phyloP scores from a whole-genome alignment of 2,329 filamentous ascomycete genomes.

The Trichoderma harzianum region DNA sequence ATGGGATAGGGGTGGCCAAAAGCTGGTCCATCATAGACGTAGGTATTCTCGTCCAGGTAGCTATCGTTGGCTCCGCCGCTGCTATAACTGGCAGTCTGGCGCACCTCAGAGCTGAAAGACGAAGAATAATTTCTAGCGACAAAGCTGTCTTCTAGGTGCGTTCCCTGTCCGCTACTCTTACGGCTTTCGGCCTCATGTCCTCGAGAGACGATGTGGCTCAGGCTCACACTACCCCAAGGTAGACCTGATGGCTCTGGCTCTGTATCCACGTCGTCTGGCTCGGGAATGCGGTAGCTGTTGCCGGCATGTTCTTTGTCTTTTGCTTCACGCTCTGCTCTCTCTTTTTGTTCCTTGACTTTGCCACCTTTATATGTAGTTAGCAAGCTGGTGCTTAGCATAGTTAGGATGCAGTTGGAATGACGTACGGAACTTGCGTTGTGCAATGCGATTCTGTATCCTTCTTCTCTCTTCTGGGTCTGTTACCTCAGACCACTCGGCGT shows the following conservation, averaged over 20 bases:
- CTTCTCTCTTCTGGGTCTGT: slow-evolving; percentile 68
- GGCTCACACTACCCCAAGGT: slow-evolving; percentile 68
- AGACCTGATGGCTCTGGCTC: slow-evolving; percentile 58
- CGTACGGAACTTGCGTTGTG: slow-evolving; percentile 73
- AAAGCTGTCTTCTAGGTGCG: slow-evolving; percentile 35
- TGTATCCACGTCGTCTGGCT: slow-evolving; percentile 51
- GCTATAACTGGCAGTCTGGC: slow-evolving; percentile 33
- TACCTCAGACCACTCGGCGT: slow-evolving; percentile 66
- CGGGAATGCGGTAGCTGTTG: slow-evolving; percentile 60
- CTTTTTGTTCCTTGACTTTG: slow-evolving; percentile 65
- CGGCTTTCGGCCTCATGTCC: slow-evolving; percentile 49
- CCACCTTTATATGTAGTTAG: slow-evolving; percentile 51
- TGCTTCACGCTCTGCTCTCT: slow-evolving; percentile 60
- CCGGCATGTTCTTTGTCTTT: slow-evolving; percentile 63
- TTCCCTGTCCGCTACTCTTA: slow-evolving; percentile 40
- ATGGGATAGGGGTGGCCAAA: slow-evolving; percentile 3
- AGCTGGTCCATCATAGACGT: slow-evolving; percentile 24
- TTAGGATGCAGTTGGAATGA: neutral
- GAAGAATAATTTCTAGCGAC: slow-evolving; percentile 28
- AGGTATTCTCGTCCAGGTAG: slow-evolving; percentile 31
- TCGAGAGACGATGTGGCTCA: slow-evolving; percentile 51
- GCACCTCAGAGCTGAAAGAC: slow-evolving; percentile 23
- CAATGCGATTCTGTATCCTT: slow-evolving; percentile 72
- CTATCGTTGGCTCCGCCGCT: slow-evolving; percentile 34
- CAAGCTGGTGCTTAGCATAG: neutral